Evolutionary conservation across 805 yeast genomes (phyloP), one percentile per base, ranked within the genome.

Genomic region (Suhomyces faveliae): DNA sequence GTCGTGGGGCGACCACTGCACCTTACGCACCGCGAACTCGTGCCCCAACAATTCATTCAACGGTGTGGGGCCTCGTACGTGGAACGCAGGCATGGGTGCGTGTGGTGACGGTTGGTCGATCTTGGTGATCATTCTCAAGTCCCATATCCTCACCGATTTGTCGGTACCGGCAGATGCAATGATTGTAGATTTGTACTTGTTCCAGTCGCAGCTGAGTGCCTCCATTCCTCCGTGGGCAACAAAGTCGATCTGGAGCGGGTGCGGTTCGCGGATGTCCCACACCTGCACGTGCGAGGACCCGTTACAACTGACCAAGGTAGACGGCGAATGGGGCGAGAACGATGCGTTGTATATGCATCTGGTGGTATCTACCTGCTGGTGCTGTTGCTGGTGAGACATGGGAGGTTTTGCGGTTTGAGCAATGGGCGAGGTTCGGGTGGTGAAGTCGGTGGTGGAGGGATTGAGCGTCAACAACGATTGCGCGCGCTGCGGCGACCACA

Each of bases 91-190:
- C 50, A 69, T 63, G 11, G 76, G 70, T 29, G 57, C 51, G 21
- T 63, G 64, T 37, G 75, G 70, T 57, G 51, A 49, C 10, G 64
- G 72, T 53, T 60, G 73, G 58, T 62, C 71, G 30, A 66, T 49
- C 37, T 59, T 66, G 50, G 59, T 73, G 4, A 85, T 74, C 84
- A 84, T 85, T 51, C 98, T 75, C 40, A 88, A 64, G 63, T 92
- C 99, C 97, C 97, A 92, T 3, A 90, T 73, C 52, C 89, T 80
- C 40, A 91, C 79, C 19, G 84, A 70, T 60, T 87, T 87, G 63
- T 92, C 98, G 7, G 92, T 95, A n/a, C 97, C 96, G 2, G 89
- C 94, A 0, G 96, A 81, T 3, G 96, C 96, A 4, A 92, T 70
- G 0, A 89, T 79, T 2, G 84, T 77, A 1, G 89, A 78, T 58